Evolutionary conservation across 306 rosid genomes (phyloP), one percentile per base, ranked within the genome.

Genomic region (Ammopiptanthus mongolicus): DNA sequence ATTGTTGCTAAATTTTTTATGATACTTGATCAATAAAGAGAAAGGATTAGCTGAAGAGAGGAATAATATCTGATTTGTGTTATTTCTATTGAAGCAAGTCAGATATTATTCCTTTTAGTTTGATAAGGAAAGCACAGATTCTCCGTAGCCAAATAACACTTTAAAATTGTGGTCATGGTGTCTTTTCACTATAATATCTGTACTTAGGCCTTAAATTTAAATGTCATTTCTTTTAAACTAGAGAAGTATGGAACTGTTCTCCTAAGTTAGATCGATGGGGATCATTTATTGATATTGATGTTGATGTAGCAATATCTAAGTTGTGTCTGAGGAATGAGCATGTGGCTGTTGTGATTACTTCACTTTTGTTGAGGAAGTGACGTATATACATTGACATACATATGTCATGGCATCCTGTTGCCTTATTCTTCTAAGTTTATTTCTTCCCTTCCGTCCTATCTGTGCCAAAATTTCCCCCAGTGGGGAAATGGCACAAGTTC

Each of bases 81-180:
- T 68, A 57, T 19, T 25, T 47, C n/a, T 41, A 39, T 11, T 37
- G 68, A 75, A 62, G 55, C 71, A 62, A 34, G 79, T 5, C 79
- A 50, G 63, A 50, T 37, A 64, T 39, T 73, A 61, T 83, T 76
- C 76, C 71, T 75, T 77, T 77, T 73, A 76, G 63, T 75, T 29
- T 66, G 63, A 19, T 73, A 78, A 81, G 89, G 9, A 85, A 85
- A 85, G 88, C 65, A 88, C 85, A 88, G 44, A 88, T 85, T 74
- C 89, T 77, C 52, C 8, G 61, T 62, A 34, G 11, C 71, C 18
- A 68, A 64, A 23, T n/a, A 46, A 39, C 48, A 28, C 78, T 64
- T 41, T 9, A 42, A 57, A 19, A 21, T 10, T 62, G 34, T 44
- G 59, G 48, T 4, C 25, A 15, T 73, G 34, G 60, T 13, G 3